Percentiles rank a stretch among this genome's conserved stretches.
Conservation (phyloP, 192 early-diverging fungal genomes). For the Backusella westeae region DNA sequence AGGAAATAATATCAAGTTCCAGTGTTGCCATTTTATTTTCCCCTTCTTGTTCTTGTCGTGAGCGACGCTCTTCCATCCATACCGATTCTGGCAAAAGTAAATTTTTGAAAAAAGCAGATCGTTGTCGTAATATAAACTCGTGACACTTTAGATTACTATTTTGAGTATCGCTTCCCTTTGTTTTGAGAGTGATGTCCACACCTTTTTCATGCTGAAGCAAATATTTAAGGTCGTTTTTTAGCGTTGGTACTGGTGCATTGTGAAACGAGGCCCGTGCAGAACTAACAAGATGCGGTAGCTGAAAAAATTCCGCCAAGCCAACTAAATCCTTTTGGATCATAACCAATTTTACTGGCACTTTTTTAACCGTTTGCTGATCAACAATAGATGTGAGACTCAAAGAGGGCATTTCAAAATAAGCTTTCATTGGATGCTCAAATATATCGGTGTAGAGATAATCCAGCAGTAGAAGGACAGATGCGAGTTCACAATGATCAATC, state of each 20-base stretch:
- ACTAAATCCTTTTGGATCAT: slow-evolving; percentile 40
- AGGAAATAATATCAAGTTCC: slow-evolving; percentile 45
- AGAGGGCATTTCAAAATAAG: not conserved
- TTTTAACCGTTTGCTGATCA: not conserved
- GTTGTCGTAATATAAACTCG: slow-evolving; percentile 50
- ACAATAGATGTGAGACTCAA: not conserved
- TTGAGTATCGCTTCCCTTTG: not conserved
- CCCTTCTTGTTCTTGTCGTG: not conserved
- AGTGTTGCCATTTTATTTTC: slow-evolving; percentile 14
- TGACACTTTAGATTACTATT: slow-evolving; percentile 37
- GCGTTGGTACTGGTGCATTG: slow-evolving; percentile 28
- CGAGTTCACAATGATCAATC: slow-evolving; percentile 23
- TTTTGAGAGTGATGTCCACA: not conserved
- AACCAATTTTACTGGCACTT: not conserved
- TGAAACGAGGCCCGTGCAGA: slow-evolving; percentile 42
- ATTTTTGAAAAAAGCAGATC: slow-evolving; percentile 67
- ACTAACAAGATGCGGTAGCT: slow-evolving; percentile 37
- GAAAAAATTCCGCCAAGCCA: slow-evolving; percentile 31
- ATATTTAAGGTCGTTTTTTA: slow-evolving; percentile 23
- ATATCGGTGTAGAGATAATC: slow-evolving; percentile 56
- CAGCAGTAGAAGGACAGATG: slow-evolving; percentile 40
- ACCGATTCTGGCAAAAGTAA: slow-evolving; percentile 46
- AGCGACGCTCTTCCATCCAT: slow-evolving; percentile 47
- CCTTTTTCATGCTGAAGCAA: slow-evolving; percentile 2
- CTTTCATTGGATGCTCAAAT: slow-evolving; percentile 45